Base-by-base conservation (phyloP, 768 basidiomycete genomes). In the Boletus coccyginus region DNA sequence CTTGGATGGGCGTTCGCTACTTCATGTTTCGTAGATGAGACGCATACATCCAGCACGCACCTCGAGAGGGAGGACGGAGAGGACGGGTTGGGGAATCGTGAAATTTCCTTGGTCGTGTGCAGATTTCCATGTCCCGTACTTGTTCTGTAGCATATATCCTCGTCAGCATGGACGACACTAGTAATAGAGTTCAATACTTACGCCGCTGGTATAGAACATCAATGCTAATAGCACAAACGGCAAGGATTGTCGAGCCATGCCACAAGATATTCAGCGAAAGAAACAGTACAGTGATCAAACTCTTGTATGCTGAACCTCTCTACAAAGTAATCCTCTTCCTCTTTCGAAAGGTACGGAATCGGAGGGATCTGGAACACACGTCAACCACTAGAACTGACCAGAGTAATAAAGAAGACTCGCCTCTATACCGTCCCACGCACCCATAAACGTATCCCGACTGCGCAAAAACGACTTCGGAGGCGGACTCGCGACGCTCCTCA, bases 291-390 rank as follows among this genome's bases (percentile, higher is more conserved):
- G 53, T 83, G 65, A 49, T 75, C 72, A 62, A 90, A 89, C 0
- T 84, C 82, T 59, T 83, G 84, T 11, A 73, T 71, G 40, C 64
- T 63, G 59, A 81, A 90, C 58, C 85, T 81, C 49, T 87, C 78
- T 0, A 88, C 79, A 56, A 88, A 81, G 63, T 89, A 90, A 61
- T 86, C 81, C 62, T 90, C 88, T 66, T 90, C 85, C 11, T 79
- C 78, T 0, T 63, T 42, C 0, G 79, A 77, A 43, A 90, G 79
- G 69, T 84, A 90, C 0, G 83, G 80, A 46, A 87, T 77, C 0
- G 81, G 77, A 2, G 83, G 79, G 36, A 88, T 83, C 83, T 87
- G 46, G 17, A 1, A 38, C n/a, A n/a, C n/a, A 39, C 14, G 24
- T 40, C 17, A 0, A 6, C 32, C 12, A 12, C 24, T 13, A 29